Percentiles rank a stretch among this genome's conserved stretches.
These are phyloP conservation scores for Phylloporus sp. DNA, from an alignment of 768 basidiomycete species.

Conservation along the genomic window DNA sequence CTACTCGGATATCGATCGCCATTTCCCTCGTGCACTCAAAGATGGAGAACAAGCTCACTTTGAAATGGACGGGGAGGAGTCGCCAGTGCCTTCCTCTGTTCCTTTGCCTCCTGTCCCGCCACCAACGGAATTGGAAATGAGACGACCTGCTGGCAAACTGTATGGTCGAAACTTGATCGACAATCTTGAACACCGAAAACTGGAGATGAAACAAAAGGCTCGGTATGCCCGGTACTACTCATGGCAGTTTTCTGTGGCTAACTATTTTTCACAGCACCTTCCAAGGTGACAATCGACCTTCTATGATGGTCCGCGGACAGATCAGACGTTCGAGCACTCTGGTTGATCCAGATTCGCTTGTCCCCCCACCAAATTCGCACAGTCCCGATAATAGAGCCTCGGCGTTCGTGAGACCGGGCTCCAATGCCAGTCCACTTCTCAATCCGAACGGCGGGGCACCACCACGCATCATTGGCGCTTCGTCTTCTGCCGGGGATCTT, in stretches of 20 bases:
- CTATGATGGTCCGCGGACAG: constrained; percentile 81
- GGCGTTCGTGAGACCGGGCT: constrained; percentile 43
- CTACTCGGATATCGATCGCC: constrained; percentile 53
- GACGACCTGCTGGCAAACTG: constrained; percentile 72
- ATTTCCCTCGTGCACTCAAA: constrained; percentile 64
- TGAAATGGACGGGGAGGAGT: constrained; percentile 37
- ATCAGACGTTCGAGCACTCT: constrained; percentile 57
- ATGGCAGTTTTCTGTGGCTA: not conserved
- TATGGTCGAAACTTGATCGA: constrained; percentile 90
- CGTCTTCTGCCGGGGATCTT: constrained; percentile 31
- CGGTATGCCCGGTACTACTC: constrained; percentile 47
- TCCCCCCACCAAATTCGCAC: constrained; percentile 43
- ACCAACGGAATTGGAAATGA: constrained; percentile 30
- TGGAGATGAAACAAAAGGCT: constrained; percentile 75
- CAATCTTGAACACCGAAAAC: constrained; percentile 78
- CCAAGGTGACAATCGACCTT: constrained; percentile 80
- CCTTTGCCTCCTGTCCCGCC: constrained; percentile 27
- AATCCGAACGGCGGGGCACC: constrained; percentile 47
- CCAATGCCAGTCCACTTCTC: constrained; percentile 61
- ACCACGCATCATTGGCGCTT: constrained; percentile 28
- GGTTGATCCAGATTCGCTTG: constrained; percentile 65
- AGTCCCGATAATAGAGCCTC: constrained; percentile 41
- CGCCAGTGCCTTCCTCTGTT: constrained; percentile 29
- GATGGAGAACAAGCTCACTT: constrained; percentile 76
- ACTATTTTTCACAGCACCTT: constrained; percentile 57